phyloP scores from a whole-genome alignment of 805 yeast species.

The Hanseniaspora guilliermondii region DNA sequence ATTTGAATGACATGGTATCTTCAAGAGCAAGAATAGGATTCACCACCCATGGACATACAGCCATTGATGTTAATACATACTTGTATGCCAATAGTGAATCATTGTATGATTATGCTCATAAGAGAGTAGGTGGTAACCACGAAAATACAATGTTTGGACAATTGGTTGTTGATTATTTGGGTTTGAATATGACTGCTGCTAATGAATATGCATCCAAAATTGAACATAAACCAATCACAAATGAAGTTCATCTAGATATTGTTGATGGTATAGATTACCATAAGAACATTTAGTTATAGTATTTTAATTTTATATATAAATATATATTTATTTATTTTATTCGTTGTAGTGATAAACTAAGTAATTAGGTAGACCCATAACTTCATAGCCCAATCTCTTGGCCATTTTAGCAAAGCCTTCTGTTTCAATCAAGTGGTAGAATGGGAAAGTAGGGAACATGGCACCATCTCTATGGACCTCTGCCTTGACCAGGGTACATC shows the following conservation, averaged over 20 bases:
- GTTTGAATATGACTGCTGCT: constrained; percentile 35
- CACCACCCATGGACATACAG: constrained; percentile 93
- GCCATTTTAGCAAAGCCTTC: constrained; percentile 99
- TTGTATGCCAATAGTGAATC: constrained; percentile 52
- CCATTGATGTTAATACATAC: constrained; percentile 88
- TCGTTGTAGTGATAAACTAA: constrained; percentile 86
- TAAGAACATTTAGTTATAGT: background rate
- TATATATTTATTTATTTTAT: constrained; percentile 22
- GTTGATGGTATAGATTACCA: constrained; percentile 3
- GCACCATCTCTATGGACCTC: constrained; percentile 99
- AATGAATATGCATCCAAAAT: constrained; percentile 41
- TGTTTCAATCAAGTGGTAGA: constrained; percentile 90
- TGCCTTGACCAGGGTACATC: constrained; percentile 88
- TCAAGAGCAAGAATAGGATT: constrained; percentile 85
- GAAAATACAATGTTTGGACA: constrained; percentile 79
- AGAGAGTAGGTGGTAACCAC: constrained; percentile 58
- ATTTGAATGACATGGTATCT: constrained; percentile 60
- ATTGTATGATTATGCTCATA: constrained; percentile 31
- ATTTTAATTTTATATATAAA: background rate
- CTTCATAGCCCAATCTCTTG: constrained; percentile 79
- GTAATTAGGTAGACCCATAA: constrained; percentile 87
- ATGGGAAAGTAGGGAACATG: constrained; percentile 97
- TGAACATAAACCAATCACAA: constrained; percentile 32
- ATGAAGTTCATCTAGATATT: constrained; percentile 10
- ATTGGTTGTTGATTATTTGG: constrained; percentile 48